These are phyloP conservation scores for Fusarium beomiforme DNA, from an alignment of 2,329 filamentous ascomycete species.

Conservation along the genomic window DNA sequence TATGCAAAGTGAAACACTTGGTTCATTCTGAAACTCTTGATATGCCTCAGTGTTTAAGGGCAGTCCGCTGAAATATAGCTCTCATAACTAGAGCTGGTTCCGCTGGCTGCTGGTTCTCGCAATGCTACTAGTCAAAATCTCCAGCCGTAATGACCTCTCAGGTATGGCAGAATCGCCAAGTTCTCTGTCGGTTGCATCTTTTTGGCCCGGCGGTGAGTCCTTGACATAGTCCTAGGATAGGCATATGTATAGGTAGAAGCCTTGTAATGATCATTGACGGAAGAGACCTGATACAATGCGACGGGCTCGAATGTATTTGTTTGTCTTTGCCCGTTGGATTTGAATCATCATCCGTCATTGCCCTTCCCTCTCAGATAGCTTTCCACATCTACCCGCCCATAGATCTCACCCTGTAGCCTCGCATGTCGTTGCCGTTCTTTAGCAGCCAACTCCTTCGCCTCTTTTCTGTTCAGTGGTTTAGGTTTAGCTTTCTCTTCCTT, in stretches of 20 bases:
- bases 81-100: not conserved
- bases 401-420: conserved; percentile 76
- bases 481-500: conserved; percentile 56
- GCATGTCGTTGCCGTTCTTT: conserved; percentile 72
- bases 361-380: conserved; percentile 70
- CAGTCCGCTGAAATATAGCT: not conserved
- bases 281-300: not conserved
- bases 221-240: conserved; percentile 12
- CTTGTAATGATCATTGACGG: not conserved
- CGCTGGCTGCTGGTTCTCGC: not conserved
- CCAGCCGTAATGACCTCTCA: not conserved
- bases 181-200: not conserved
- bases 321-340: not conserved
- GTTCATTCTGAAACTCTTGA: not conserved
- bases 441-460: conserved; percentile 69
- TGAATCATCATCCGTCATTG: conserved; percentile 28
- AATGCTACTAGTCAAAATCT: not conserved
- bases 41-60: not conserved
- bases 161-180: too few species aligned
- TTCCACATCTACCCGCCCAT: conserved; percentile 78
- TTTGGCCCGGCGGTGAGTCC: conserved; percentile 4
- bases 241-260: not conserved
- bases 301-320: not conserved
- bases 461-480: conserved; percentile 73
- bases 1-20: conserved; percentile 13